phyloP scores from a whole-genome alignment of 139 green algal genomes.

The Micromonas commoda region DNA sequence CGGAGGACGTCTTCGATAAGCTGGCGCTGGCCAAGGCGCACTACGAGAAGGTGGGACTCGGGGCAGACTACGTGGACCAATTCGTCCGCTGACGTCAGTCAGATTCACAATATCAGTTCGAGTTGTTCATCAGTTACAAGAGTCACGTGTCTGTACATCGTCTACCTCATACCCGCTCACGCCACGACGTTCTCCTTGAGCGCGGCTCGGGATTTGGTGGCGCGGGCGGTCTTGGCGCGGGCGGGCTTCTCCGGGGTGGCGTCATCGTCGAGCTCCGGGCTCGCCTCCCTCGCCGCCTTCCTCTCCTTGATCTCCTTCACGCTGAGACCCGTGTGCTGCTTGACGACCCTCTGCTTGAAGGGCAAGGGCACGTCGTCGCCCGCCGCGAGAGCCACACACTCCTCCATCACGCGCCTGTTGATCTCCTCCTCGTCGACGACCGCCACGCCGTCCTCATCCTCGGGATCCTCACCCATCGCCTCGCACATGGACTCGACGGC shows the following conservation, averaged over 20 bases:
- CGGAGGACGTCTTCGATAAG: conserved; percentile 31
- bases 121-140: too few species aligned
- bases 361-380: not conserved
- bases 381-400: not conserved
- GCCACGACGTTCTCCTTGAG: not conserved
- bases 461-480: not conserved
- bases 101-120: not conserved
- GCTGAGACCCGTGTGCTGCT: not conserved
- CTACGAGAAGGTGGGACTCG: conserved; percentile 22
- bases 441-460: not conserved
- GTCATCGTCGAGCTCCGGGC: not conserved
- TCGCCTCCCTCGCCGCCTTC: not conserved
- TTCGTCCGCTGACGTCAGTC: conserved; percentile 21
- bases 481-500: not conserved
- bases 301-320: not conserved
- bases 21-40: conserved; percentile 22
- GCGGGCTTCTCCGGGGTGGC: not conserved
- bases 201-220: not conserved
- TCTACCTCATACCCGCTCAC: too few species aligned
- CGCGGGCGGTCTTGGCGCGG: too few species aligned
- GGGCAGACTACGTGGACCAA: conserved; percentile 11
- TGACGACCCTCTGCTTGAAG: not conserved
- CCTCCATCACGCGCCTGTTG: not conserved
- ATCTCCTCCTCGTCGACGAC: not conserved
- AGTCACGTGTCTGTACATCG: too few species aligned